Conservation (phyloP, 2,329 filamentous ascomycete species). For the Leptographium lundbergii region DNA sequence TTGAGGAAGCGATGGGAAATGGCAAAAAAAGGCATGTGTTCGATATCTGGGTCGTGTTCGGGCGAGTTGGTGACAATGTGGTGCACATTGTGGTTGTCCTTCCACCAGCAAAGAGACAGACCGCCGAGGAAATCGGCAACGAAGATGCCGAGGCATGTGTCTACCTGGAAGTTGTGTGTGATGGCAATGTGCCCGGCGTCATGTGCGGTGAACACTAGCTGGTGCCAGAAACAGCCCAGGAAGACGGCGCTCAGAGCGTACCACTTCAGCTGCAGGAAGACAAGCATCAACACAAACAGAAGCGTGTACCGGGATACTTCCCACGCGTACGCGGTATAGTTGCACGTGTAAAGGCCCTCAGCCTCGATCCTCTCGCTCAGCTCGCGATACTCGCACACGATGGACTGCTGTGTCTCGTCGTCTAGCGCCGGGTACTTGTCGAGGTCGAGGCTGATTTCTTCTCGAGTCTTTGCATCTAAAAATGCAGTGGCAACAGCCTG, state of each 20-base stretch:
- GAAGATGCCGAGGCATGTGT: conserved; percentile 77
- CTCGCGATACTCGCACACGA: conserved; percentile 70
- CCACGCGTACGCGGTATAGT: conserved; percentile 65
- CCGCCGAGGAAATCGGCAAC: conserved; percentile 85
- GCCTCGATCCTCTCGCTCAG: conserved; percentile 59
- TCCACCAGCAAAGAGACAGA: conserved; percentile 93
- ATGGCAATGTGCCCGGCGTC: conserved; percentile 97
- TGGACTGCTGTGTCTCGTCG: conserved; percentile 55
- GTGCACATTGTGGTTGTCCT: conserved; percentile 89
- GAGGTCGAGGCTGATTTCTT: conserved; percentile 64
- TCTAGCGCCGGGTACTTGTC: conserved; percentile 74
- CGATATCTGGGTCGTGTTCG: conserved; percentile 92
- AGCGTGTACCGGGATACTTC: conserved; percentile 62
- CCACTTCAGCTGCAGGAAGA: conserved; percentile 50
- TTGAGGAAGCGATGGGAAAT: conserved; percentile 70
- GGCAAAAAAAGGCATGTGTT: conserved; percentile 81
- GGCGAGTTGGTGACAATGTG: conserved; percentile 92
- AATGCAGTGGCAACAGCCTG: conserved; percentile 38
- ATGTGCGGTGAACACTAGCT: conserved; percentile 85
- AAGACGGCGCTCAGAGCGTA: conserved; percentile 59
- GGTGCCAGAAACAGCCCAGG: conserved; percentile 83
- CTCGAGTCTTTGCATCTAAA: conserved; percentile 58
- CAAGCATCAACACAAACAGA: conserved; percentile 50
- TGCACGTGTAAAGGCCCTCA: conserved; percentile 72
- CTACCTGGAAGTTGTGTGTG: conserved; percentile 75